Evolutionary conservation across 108 stramenopile genomes (phyloP), one percentile per base, ranked within the genome.

Genomic region (Mediolabrus comicus): DNA sequence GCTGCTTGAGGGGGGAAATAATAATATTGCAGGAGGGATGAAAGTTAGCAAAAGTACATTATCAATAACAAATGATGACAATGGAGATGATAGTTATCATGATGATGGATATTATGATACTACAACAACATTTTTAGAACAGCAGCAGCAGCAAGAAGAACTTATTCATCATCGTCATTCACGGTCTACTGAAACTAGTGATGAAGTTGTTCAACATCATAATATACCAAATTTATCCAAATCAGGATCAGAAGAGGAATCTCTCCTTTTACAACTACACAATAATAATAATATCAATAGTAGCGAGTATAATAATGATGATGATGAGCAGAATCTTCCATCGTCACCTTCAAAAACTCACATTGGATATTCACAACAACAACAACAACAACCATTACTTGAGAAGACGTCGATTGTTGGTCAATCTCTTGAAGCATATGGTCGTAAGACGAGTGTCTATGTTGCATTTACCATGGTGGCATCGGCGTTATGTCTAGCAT

Each of bases 391-490:
- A 10, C 74, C 74, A 27, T 6, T 46, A 2, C 36, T 75, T 4
- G 74, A 75, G 43, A 54, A 36, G 14, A 62, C 74, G 0, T 75
- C 74, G 7, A 75, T 75, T 6, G 74, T 75, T 24, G 74, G 74
- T 12, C 74, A 75, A 62, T 61, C 74, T 13, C 30, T 35, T 10
- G 74, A 75, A 27, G 65, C 54, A 4, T 75, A 67, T 16, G 74
- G 74, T 13, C 28, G 24, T 38, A 26, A 36, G 7, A 60, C 66
- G 0, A 62, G 74, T 35, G 63, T 56, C 24, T 49, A 34, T 26
- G 66, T 53, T n/a, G 74, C 74, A 26, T 62, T 75, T 4, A 67
- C 74, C 28, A 75, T 75, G 74, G 74, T 75, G 1, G 74, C 74
- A 6, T 75, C 74, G 17, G 74, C 74, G 16, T 24, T 75, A 17